Evolutionary conservation across 371 early-diverging fungal genomes (phyloP), one percentile per base, ranked within the genome.

Genomic region (Actinomucor elegans): DNA sequence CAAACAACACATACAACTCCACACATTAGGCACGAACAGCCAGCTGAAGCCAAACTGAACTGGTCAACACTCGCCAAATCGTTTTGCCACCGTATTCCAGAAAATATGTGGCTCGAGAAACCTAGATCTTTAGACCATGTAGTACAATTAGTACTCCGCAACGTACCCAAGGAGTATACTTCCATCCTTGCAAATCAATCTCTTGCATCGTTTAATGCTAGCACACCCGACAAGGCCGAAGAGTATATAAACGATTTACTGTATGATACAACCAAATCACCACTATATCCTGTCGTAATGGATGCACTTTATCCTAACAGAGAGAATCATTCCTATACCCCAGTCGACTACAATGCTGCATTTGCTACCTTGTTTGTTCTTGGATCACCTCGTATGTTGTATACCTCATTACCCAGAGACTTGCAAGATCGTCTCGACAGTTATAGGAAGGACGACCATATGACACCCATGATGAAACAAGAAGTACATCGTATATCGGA

Each of bases 91-190:
- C 64, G 69, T 4, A 77, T 77, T 29, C 78, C 78, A 8, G 75
- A 77, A 42, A 70, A 77, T 45, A 69, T 77, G 71, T 74, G 75
- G 75, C 18, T 70, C 14, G 78, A 77, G 37, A 77, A 77, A 26
- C 78, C 78, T 10, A 45, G 71, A 23, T 68, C 75, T 14, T 40
- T 77, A 46, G 63, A 67, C 23, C 73, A 74, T 50, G 78, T 72
- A 1, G 71, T 77, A 10, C 58, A 66, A 33, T 41, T 77, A 1
- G 78, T 77, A 8, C 63, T 77, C 32, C 67, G 78, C 12, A 77
- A 77, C 18, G 67, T 77, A 4, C 78, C 78, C n/a, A 57, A 64
- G 15, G 75, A 77, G 40, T 77, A 70, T 40, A 70, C 74, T 1
- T 50, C 60, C 0, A 67, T 77, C 11, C 57, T 77, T 14, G 75